Conservation (phyloP, 352 stramenopile species). For the Phytopythium ostracodes region DNA sequence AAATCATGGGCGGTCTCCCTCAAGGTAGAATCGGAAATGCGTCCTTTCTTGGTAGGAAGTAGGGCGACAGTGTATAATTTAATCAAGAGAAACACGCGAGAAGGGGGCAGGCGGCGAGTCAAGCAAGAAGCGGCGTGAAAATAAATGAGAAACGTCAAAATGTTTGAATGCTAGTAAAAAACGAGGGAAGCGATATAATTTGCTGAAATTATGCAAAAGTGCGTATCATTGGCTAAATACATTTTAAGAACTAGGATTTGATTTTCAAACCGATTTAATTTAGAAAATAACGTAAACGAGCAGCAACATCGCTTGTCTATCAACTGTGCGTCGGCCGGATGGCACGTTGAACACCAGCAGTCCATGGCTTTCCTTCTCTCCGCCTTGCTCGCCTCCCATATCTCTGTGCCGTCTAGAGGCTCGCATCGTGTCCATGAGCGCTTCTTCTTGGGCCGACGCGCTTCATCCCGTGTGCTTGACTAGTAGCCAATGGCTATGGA, state of each 20-base stretch:
- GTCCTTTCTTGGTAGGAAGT: too few species aligned
- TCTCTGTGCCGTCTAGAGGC: background rate
- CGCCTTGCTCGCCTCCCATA: background rate
- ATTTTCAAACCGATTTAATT: conserved; percentile 4
- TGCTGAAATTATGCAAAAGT: conserved; percentile 11
- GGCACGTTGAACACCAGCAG: background rate
- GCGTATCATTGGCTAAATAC: background rate
- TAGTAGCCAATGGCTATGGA: too few species aligned
- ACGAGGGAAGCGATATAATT: conserved; percentile 41
- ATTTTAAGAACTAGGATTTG: conserved; percentile 4
- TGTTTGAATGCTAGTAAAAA: background rate
- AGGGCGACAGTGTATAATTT: background rate
- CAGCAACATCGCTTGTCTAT: background rate
- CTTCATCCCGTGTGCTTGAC: background rate
- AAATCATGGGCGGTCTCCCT: conserved; percentile 40
- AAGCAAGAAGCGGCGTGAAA: background rate
- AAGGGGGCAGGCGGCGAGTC: background rate
- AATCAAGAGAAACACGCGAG: background rate
- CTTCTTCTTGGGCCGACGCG: background rate
- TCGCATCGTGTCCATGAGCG: too few species aligned
- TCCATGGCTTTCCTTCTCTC: background rate
- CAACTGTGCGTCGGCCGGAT: background rate
- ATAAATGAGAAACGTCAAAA: background rate
- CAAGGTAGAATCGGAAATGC: too few species aligned
- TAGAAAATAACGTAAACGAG: background rate